Evolutionary conservation across 2,329 filamentous ascomycete genomes (phyloP).

Genomic region (Neofusicoccum parvum): DNA sequence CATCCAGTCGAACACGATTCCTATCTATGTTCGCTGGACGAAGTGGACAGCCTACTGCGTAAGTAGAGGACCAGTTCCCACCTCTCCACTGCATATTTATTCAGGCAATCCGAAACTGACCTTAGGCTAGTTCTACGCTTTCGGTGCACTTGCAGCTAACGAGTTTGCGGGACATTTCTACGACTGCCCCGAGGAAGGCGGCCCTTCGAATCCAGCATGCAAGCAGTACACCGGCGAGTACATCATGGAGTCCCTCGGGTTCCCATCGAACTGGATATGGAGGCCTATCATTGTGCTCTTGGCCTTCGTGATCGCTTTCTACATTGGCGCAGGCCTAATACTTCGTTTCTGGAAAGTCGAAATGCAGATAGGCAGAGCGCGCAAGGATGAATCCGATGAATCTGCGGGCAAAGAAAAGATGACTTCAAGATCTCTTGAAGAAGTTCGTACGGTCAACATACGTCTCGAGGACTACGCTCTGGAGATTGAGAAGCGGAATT

Average conservation of each 20-base stretch:
- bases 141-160: conserved; percentile 71
- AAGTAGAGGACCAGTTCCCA: conserved; percentile 14
- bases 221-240: conserved; percentile 69
- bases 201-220: conserved; percentile 66
- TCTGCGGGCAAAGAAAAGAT: conserved; percentile 74
- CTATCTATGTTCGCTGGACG: conserved; percentile 76
- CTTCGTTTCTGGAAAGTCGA: conserved; percentile 67
- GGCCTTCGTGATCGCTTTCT: conserved; percentile 66
- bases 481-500: conserved; percentile 62
- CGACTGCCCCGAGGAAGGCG: conserved; percentile 66
- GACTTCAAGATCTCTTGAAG: conserved; percentile 53
- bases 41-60: conserved; percentile 67
- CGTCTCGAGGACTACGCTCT: conserved; percentile 66
- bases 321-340: conserved; percentile 61
- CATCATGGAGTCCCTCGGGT: conserved; percentile 69
- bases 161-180: conserved; percentile 75
- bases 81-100: too few relatives aligned
- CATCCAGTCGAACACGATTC: conserved; percentile 71
- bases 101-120: background rate
- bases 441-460: conserved; percentile 65
- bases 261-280: conserved; percentile 68
- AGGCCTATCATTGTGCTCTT: conserved; percentile 66
- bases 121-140: conserved; percentile 62
- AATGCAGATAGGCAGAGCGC: conserved; percentile 68
- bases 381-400: conserved; percentile 56